phyloP scores from a whole-genome alignment of 2,329 filamentous ascomycete genomes.

The Aspergillus novoparasiticus region DNA sequence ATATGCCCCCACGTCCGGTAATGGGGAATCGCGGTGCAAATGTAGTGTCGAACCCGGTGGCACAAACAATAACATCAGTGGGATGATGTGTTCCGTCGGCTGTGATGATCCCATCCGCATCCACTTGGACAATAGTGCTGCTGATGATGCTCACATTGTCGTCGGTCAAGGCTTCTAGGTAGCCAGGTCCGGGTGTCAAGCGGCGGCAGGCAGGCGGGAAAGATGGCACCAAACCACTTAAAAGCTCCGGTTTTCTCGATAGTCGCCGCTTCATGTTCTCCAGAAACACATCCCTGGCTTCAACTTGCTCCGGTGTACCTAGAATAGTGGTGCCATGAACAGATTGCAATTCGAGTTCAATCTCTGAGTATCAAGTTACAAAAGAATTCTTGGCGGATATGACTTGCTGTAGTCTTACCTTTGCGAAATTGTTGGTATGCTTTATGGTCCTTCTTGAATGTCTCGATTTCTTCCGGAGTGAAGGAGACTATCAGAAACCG shows the following conservation, averaged over 20 bases:
- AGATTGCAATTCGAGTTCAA: slow-evolving; percentile 37
- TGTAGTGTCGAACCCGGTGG: slow-evolving; percentile 42
- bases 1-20: slow-evolving; percentile 31
- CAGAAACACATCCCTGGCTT: slow-evolving; percentile 25
- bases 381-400: background rate
- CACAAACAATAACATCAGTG: slow-evolving; percentile 41
- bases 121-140: slow-evolving; percentile 52
- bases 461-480: slow-evolving; percentile 33
- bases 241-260: slow-evolving; percentile 36
- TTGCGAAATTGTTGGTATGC: slow-evolving; percentile 39
- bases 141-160: slow-evolving; percentile 64
- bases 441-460: slow-evolving; percentile 33
- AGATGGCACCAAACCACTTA: slow-evolving; percentile 40
- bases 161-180: slow-evolving; percentile 62
- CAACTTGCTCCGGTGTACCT: slow-evolving; percentile 32
- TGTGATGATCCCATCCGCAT: slow-evolving; percentile 35
- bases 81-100: slow-evolving; percentile 37
- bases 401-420: slow-evolving; percentile 20
- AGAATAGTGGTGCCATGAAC: slow-evolving; percentile 31
- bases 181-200: slow-evolving; percentile 50
- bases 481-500: slow-evolving; percentile 28
- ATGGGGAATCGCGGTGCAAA: slow-evolving; percentile 39
- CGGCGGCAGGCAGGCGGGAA: slow-evolving; percentile 38
- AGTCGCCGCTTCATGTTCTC: slow-evolving; percentile 39
- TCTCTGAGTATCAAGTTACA: slow-evolving; percentile 20